These are phyloP conservation scores for Dictyophora rubrovolvata DNA, from an alignment of 768 basidiomycete genomes.

Conservation along the genomic window DNA sequence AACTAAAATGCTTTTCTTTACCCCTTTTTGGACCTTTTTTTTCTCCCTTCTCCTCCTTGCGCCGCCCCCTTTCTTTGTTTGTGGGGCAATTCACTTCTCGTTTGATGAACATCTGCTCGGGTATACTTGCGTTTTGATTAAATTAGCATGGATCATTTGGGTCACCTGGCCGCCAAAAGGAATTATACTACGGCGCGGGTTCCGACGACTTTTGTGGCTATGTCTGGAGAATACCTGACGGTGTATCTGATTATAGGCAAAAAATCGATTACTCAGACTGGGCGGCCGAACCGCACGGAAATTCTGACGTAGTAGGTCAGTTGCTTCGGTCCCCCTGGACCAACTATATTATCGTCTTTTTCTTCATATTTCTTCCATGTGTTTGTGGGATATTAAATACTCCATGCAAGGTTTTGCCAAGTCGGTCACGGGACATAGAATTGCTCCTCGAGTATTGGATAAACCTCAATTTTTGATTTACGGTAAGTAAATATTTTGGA, in stretches of 20 bases:
- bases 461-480: conserved; percentile 51
- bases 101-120: not conserved
- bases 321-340: not conserved
- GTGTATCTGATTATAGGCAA: conserved; percentile 34
- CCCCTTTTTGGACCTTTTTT: not conserved
- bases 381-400: not conserved
- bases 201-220: conserved; percentile 79
- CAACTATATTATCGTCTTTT: not conserved
- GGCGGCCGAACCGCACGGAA: conserved; percentile 35
- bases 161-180: conserved; percentile 39
- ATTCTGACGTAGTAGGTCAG: conserved; percentile 30
- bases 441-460: conserved; percentile 49
- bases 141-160: conserved; percentile 69
- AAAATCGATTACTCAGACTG: conserved; percentile 25
- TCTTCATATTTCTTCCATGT: conserved; percentile 8
- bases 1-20: not conserved
- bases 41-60: not conserved
- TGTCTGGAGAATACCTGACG: conserved; percentile 62
- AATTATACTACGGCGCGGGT: conserved; percentile 60
- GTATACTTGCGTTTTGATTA: not conserved
- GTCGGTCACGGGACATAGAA: conserved; percentile 26
- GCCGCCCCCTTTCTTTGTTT: not conserved
- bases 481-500: conserved; percentile 28
- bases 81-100: not conserved
- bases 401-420: conserved; percentile 37